A percentile compares a stretch with the other conserved stretches of the same genome.
These are phyloP conservation scores for Grosmannia huntii DNA, from an alignment of 2,329 filamentous ascomycete species.

Conservation along the genomic window DNA sequence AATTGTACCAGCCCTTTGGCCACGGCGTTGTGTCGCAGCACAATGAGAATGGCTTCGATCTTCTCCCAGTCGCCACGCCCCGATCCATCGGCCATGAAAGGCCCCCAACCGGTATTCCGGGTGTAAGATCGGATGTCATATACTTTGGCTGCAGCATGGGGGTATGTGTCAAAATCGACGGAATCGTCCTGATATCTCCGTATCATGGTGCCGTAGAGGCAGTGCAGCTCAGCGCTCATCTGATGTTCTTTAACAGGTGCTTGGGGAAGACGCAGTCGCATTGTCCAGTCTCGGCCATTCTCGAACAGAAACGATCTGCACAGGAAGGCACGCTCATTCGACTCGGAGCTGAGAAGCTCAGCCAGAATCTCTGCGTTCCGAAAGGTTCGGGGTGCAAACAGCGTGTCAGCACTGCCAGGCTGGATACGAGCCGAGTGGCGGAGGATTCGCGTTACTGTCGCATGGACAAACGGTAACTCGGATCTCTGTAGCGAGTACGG, in stretches of 20 bases:
- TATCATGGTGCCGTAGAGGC: constrained; percentile 52
- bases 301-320: constrained; percentile 51
- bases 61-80: constrained; percentile 66
- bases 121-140: constrained; percentile 65
- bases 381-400: constrained; percentile 26
- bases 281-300: constrained; percentile 8
- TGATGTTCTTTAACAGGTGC: constrained; percentile 37
- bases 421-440: constrained; percentile 26
- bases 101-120: constrained; percentile 51
- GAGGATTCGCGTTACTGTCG: constrained; percentile 32
- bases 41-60: constrained; percentile 57
- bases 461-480: constrained; percentile 35
- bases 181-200: constrained; percentile 11
- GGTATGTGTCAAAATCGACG: constrained; percentile 28
- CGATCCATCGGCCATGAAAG: constrained; percentile 52
- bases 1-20: constrained; percentile 30
- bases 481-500: constrained; percentile 19
- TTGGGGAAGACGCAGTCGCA: constrained; percentile 5
- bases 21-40: constrained; percentile 50
- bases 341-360: constrained; percentile 28
- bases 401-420: constrained; percentile 14
- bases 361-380: constrained; percentile 32
- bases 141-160: constrained; percentile 54
- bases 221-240: constrained; percentile 57
- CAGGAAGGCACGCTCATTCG: constrained; percentile 47